Percentiles rank a stretch among this genome's conserved stretches.
Evolutionary conservation across 768 basidiomycete species (phyloP).

Genomic region (Auricularia sp.): DNA sequence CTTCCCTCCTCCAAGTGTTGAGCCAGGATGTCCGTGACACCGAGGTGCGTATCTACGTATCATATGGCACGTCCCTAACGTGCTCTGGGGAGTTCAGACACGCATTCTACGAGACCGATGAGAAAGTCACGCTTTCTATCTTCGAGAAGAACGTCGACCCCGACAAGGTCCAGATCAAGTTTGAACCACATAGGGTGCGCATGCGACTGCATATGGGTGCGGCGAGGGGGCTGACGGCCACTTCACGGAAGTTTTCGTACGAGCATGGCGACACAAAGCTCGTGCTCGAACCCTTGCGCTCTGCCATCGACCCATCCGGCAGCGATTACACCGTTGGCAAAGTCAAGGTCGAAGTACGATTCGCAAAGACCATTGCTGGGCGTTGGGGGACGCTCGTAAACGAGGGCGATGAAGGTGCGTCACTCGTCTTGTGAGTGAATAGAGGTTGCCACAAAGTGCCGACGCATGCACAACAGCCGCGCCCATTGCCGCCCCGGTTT

Average conservation of each 20-base stretch:
- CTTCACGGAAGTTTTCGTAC: conserved; percentile 26
- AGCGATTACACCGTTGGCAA: conserved; percentile 64
- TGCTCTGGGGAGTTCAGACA: conserved; percentile 35
- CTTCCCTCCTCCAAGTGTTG: not conserved
- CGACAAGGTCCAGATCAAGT: conserved; percentile 46
- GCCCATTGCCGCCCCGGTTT: conserved; percentile 21
- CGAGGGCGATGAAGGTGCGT: conserved; percentile 62
- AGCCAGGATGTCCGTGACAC: not conserved
- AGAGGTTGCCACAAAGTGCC: conserved; percentile 1
- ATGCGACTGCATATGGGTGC: not conserved
- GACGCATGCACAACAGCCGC: conserved; percentile 4
- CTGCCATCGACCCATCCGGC: conserved; percentile 58
- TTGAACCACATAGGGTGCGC: conserved; percentile 55
- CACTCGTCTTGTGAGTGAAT: too few species aligned
- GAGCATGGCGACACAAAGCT: conserved; percentile 62
- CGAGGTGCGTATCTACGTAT: not conserved
- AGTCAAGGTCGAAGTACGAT: conserved; percentile 79
- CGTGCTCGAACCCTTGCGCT: conserved; percentile 69
- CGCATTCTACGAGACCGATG: conserved; percentile 84
- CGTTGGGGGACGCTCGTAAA: conserved; percentile 72
- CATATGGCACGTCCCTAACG: not conserved
- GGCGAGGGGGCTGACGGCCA: not conserved
- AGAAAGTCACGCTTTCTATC: conserved; percentile 58
- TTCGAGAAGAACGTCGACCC: conserved; percentile 73
- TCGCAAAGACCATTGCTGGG: conserved; percentile 56